phyloP scores from a whole-genome alignment of 441 rosid species.

The California macrophylla region DNA sequence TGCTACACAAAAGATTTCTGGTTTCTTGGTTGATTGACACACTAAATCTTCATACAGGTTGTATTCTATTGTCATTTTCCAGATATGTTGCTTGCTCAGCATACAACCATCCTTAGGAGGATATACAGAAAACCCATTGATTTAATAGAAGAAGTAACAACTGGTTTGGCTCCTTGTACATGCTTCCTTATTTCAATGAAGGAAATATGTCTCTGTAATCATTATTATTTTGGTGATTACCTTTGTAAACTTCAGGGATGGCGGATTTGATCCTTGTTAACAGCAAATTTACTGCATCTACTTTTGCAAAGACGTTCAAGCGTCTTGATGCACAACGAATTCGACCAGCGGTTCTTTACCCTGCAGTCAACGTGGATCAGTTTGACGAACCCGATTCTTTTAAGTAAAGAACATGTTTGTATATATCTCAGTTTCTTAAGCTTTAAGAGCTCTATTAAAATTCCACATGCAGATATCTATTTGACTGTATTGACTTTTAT shows the following conservation, averaged over 20 bases:
- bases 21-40: slow-evolving; percentile 6
- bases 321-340: slow-evolving; percentile 56
- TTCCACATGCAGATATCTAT: background rate
- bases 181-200: background rate
- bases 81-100: slow-evolving; percentile 74
- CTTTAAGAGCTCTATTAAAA: slow-evolving; percentile 11
- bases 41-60: slow-evolving; percentile 36
- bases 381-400: slow-evolving; percentile 43
- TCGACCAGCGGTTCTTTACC: slow-evolving; percentile 71
- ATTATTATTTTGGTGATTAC: slow-evolving; percentile 2
- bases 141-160: slow-evolving; percentile 64
- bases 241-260: slow-evolving; percentile 45
- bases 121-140: slow-evolving; percentile 79
- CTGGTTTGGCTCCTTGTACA: slow-evolving; percentile 37
- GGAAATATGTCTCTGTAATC: background rate
- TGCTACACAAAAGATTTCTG: too few relatives aligned
- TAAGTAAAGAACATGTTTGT: slow-evolving; percentile 42
- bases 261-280: slow-evolving; percentile 83
- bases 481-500: background rate
- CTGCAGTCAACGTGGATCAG: slow-evolving; percentile 75
- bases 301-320: slow-evolving; percentile 76
- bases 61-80: slow-evolving; percentile 93
- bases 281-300: slow-evolving; percentile 73
- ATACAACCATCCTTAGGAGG: slow-evolving; percentile 58
- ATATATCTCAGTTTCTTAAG: slow-evolving; percentile 24